Conservation (phyloP, 2,329 filamentous ascomycete species). For the Dichotomopilus funicola region DNA sequence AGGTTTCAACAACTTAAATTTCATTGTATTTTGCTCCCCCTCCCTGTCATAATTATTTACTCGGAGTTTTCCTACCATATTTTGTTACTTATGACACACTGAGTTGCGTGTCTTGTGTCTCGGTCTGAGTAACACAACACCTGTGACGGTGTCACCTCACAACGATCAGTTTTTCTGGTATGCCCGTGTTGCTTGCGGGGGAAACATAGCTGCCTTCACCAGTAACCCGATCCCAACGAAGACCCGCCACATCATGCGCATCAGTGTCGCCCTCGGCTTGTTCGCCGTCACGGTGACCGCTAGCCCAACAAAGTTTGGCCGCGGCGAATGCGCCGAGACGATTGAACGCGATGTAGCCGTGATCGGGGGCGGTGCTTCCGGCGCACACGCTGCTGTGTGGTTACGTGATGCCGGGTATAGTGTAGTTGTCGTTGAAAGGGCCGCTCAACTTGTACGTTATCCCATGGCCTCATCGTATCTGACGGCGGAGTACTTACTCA, state of each 20-base stretch:
- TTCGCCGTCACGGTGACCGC: neutral
- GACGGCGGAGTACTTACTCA: neutral
- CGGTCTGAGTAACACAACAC: neutral
- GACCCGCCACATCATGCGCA: slow-evolving; percentile 5
- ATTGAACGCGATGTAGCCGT: slow-evolving; percentile 17
- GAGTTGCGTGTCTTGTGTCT: neutral
- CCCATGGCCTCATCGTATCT: no score
- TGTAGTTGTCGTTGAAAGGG: slow-evolving; percentile 20
- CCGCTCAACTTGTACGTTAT: slow-evolving; percentile 12
- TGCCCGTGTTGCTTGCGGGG: neutral
- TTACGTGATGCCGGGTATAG: slow-evolving; percentile 16
- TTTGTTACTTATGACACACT: neutral
- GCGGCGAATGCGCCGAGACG: neutral
- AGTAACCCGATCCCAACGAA: neutral
- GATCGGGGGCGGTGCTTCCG: slow-evolving; percentile 19
- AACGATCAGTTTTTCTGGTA: neutral
- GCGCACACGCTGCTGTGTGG: slow-evolving; percentile 19
- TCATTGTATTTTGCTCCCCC: no score
- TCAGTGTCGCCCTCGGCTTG: slow-evolving; percentile 1
- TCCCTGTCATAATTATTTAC: no score
- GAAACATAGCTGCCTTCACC: neutral
- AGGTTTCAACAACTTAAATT: no score
- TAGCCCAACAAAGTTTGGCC: neutral
- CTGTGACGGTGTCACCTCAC: neutral
- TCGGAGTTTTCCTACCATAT: no score